These are phyloP conservation scores for Lablab purpureus DNA, from an alignment of 306 rosid species.

Conservation along the genomic window DNA sequence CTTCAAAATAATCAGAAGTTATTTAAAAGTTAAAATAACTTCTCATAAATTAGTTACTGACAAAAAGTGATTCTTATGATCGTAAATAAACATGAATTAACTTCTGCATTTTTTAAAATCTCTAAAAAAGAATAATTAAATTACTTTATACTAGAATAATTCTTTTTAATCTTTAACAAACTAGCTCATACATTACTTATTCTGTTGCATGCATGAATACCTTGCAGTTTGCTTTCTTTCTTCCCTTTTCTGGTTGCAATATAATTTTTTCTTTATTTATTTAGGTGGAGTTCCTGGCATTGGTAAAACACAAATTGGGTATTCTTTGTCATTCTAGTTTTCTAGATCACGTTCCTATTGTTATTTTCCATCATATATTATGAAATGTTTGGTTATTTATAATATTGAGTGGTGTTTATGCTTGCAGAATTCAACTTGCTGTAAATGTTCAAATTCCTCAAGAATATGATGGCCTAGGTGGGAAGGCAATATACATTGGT, in stretches of 20 bases:
- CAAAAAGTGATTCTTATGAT: too few species aligned
- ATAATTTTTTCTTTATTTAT: conserved; percentile 36
- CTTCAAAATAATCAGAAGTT: neutral
- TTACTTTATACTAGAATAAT: neutral
- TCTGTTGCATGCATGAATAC: neutral
- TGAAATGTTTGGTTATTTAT: conserved; percentile 36
- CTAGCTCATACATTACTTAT: neutral
- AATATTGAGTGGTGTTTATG: conserved; percentile 29
- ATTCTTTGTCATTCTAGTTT: conserved; percentile 41
- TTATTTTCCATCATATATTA: neutral
- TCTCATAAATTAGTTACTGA: neutral
- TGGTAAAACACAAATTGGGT: conserved; percentile 98
- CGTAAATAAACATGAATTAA: neutral
- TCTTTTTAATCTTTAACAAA: too few species aligned
- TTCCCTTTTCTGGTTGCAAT: conserved; percentile 24
- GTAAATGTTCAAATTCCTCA: conserved; percentile 89
- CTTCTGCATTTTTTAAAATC: neutral
- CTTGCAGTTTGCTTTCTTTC: conserved; percentile 16
- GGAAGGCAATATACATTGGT: conserved; percentile 94
- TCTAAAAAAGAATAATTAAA: too few species aligned
- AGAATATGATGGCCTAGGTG: conserved; percentile 84
- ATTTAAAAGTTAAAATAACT: too few species aligned
- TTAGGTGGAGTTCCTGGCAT: conserved; percentile 97
- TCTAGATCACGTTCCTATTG: conserved; percentile 8
- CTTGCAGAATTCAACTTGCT: conserved; percentile 91